These are phyloP conservation scores for Globisporangium recalcitrans DNA, from an alignment of 352 stramenopile species.

Conservation along the genomic window DNA sequence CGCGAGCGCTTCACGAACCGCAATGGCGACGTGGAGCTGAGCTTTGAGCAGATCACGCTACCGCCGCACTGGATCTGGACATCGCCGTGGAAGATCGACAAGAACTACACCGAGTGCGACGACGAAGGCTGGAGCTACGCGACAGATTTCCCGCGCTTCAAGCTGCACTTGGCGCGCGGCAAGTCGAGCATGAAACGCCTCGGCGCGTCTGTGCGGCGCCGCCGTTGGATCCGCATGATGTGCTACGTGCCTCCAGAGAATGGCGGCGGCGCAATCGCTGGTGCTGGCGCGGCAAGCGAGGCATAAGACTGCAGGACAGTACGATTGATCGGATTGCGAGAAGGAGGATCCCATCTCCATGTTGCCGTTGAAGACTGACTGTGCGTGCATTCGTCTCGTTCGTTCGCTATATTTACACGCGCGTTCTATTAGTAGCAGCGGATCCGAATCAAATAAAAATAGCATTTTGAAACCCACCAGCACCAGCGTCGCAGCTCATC, in stretches of 20 bases:
- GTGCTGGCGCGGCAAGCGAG: not conserved
- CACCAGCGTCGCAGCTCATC: not conserved
- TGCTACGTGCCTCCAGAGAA: constrained; percentile 55
- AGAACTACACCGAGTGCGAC: constrained; percentile 85
- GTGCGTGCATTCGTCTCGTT: not conserved
- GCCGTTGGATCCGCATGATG: constrained; percentile 87
- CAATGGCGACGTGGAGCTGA: constrained; percentile 69
- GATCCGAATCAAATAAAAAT: constrained; percentile 5
- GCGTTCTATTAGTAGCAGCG: constrained; percentile 3
- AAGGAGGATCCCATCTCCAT: not conserved
- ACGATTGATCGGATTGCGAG: not conserved
- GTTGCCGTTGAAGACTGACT: not conserved
- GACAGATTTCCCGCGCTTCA: constrained; percentile 83
- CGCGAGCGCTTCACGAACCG: constrained; percentile 78
- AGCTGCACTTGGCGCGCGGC: constrained; percentile 68
- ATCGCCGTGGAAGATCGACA: constrained; percentile 82
- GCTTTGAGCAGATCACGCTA: constrained; percentile 73
- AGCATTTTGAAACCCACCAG: constrained; percentile 6
- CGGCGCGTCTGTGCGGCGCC: constrained; percentile 63
- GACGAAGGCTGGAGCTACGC: constrained; percentile 87
- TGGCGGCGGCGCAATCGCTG: not conserved
- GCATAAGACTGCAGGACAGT: not conserved
- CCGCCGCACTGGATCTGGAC: constrained; percentile 81
- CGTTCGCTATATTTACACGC: constrained; percentile 2
- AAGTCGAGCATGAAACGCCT: constrained; percentile 78